phyloP scores from a whole-genome alignment of 768 basidiomycete species.

The Tulasnella sp. region DNA sequence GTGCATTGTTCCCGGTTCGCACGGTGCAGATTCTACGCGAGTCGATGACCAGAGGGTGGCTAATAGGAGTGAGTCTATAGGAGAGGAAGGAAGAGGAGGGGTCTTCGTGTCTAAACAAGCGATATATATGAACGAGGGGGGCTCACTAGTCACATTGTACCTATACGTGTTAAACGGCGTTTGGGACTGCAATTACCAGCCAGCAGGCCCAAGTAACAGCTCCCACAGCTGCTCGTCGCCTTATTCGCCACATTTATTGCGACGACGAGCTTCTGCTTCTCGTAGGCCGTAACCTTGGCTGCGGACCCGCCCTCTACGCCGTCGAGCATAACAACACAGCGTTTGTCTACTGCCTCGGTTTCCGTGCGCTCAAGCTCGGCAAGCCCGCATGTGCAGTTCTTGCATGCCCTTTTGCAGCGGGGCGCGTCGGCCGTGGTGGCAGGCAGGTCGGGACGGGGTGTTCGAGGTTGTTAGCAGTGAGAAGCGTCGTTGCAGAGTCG shows the following conservation, averaged over 20 bases:
- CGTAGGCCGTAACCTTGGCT: slow-evolving; percentile 31
- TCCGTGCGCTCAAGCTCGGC: slow-evolving; percentile 79
- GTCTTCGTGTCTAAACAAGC: too few species aligned
- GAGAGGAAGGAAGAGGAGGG: too few species aligned
- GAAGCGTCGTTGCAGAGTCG: slow-evolving; percentile 29
- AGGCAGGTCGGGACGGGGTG: slow-evolving; percentile 28
- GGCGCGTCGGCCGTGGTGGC: slow-evolving; percentile 30
- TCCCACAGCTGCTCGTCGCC: slow-evolving; percentile 94
- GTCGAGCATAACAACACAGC: slow-evolving; percentile 57
- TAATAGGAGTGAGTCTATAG: too few species aligned
- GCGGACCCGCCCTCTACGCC: slow-evolving; percentile 48
- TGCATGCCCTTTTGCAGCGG: slow-evolving; percentile 86
- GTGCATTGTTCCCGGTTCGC: too few species aligned
- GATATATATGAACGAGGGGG: too few species aligned
- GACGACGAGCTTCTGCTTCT: slow-evolving; percentile 49
- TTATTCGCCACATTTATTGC: slow-evolving; percentile 66
- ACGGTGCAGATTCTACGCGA: too few species aligned
- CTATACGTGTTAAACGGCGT: too few species aligned
- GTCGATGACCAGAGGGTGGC: too few species aligned
- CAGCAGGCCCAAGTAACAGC: slow-evolving; percentile 95
- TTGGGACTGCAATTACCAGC: too few species aligned
- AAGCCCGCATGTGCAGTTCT: slow-evolving; percentile 89
- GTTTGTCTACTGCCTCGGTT: slow-evolving; percentile 27
- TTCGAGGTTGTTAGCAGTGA: slow-evolving; percentile 31
- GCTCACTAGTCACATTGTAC: too few species aligned